Base-by-base conservation (phyloP, 345 rosid species). In the Gossypioides kirkii region DNA sequence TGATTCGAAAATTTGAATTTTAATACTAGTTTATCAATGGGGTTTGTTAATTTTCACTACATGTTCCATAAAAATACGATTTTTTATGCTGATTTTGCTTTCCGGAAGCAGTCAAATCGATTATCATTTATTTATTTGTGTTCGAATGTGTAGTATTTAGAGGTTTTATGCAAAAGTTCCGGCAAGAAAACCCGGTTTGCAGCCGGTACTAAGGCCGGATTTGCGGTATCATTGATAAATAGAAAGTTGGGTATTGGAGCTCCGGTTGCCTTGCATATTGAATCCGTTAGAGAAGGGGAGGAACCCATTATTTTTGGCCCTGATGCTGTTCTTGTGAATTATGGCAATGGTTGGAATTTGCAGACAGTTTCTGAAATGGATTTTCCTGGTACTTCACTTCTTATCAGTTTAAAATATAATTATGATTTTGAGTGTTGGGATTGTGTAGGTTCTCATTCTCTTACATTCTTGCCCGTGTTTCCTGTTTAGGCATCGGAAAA, bases 241-340 rank as follows among this genome's bases (percentile, higher is more conserved):
- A 79, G 76, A 75, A 94, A 87, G 77, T 77, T 89, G 67, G 89
- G 74, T 64, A 23, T n/a, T n/a, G 83, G 82, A 36, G 59, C 55
- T 23, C 79, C 88, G 1, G 58, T 76, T 60, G 92, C 82, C 14
- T 55, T 81, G 20, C 77, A 83, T 79, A 86, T 94, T 10, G 97
- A 89, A 85, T 90, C 97, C 0, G 80, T 70, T 7, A 94, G 87
- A 70, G 86, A 78, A 46, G 93, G 89, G 6, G 96, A 91, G 62
- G 96, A 94, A 61, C 86, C 92, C 4, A 77, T 94, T 49, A 83
- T 80, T 79, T 94, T 94, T 73, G 98, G 97, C 14, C 91, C 90
- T 23, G 84, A 78, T 82, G 90, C 91, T 6, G 73, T 69, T 77
- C 94, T 91, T 79, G 89, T 82, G 8, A 69, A 80, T 76, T 94